Evolutionary conservation across 73 alveolate genomes (phyloP).

Genomic region (Tetrahymena malaccensis): DNA sequence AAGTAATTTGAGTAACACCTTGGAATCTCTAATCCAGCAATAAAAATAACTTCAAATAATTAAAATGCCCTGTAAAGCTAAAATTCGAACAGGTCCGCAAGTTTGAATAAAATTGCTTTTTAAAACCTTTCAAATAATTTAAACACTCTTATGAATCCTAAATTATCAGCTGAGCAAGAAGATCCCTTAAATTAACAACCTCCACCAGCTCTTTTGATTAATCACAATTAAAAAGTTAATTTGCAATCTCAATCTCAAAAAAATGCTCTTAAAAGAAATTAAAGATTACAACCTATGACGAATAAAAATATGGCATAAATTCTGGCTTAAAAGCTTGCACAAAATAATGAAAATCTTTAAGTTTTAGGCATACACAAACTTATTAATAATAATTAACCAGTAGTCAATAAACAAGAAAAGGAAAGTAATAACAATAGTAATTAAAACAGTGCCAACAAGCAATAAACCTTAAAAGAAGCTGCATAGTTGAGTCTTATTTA

Average conservation of each 20-base stretch:
- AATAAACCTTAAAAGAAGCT: not conserved
- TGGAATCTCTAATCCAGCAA: not conserved
- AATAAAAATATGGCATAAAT: not conserved
- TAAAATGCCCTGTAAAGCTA: not conserved
- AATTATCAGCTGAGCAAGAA: not conserved
- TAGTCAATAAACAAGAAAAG: not conserved
- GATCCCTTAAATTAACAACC: not conserved
- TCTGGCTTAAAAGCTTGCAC: not conserved
- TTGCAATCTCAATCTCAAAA: not conserved
- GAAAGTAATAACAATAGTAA: not conserved
- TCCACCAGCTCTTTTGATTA: not conserved
- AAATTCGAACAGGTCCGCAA: not conserved
- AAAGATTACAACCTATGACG: not conserved
- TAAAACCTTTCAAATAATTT: not conserved
- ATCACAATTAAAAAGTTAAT: not conserved
- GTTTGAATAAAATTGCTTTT: not conserved
- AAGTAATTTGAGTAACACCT: constrained; percentile 57
- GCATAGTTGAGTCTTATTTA: not conserved
- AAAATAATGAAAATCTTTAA: not conserved
- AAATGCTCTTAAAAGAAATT: not conserved
- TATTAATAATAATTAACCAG: not conserved
- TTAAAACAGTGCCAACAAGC: not conserved
- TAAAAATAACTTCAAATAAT: not conserved
- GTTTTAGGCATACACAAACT: not conserved
- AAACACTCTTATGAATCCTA: not conserved